These are phyloP conservation scores for Scortechinia acanthostroma DNA, from an alignment of 2,329 filamentous ascomycete species.

Conservation along the genomic window DNA sequence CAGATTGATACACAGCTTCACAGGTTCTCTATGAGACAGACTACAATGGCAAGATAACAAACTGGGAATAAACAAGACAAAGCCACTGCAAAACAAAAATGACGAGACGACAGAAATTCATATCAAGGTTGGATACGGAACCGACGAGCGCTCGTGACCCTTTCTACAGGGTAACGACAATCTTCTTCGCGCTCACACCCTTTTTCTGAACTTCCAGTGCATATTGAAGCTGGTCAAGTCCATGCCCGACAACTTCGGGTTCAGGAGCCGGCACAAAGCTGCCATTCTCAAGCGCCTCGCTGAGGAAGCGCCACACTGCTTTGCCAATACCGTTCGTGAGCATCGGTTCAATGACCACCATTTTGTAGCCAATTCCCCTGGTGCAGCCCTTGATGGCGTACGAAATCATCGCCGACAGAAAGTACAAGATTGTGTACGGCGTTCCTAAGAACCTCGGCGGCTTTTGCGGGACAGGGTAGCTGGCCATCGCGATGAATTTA, in stretches of 20 bases:
- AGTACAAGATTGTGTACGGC: not conserved
- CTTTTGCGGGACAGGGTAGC: too few relatives aligned
- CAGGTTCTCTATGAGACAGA: too few relatives aligned
- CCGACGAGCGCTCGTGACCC: too few relatives aligned
- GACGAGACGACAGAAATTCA: too few relatives aligned
- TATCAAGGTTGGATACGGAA: too few relatives aligned
- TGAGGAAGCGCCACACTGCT: slow-evolving; percentile 26
- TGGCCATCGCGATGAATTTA: too few relatives aligned
- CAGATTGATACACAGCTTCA: too few relatives aligned
- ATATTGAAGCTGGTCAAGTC: slow-evolving; percentile 29
- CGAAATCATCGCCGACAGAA: too few relatives aligned
- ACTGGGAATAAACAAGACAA: too few relatives aligned
- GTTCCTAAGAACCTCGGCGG: too few relatives aligned
- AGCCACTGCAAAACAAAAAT: too few relatives aligned
- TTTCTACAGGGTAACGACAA: slow-evolving; percentile 19
- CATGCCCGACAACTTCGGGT: slow-evolving; percentile 26
- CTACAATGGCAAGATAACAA: too few relatives aligned
- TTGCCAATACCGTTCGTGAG: slow-evolving; percentile 16
- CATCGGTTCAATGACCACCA: slow-evolving; percentile 14
- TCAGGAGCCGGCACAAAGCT: slow-evolving; percentile 25
- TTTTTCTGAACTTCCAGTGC: slow-evolving; percentile 18
- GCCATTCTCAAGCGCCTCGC: slow-evolving; percentile 22
- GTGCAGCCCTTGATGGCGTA: not conserved
- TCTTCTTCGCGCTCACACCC: slow-evolving; percentile 25
- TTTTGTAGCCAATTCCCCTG: slow-evolving; percentile 12